Conservation (phyloP, 177 flowering plant species). For the Vitis hybrid region DNA sequence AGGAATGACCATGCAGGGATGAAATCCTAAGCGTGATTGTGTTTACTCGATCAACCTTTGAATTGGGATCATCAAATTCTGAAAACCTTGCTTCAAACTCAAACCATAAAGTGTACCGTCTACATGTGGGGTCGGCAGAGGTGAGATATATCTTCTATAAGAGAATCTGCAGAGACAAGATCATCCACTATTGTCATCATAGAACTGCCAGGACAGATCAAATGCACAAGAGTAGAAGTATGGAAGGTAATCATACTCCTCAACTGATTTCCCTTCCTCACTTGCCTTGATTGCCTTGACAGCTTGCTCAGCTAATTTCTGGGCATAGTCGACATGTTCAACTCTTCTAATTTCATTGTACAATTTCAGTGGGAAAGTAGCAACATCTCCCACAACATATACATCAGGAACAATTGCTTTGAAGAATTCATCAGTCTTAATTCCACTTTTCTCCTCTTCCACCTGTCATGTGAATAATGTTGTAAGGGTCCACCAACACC, state of each 20-base stretch:
- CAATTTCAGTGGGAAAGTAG: conserved; percentile 90
- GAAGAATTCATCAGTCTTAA: conserved; percentile 95
- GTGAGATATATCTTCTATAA: too few species aligned
- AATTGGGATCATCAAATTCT: too few species aligned
- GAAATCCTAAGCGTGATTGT: too few species aligned
- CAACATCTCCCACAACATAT: conserved; percentile 98
- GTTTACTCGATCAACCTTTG: too few species aligned
- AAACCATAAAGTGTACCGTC: too few species aligned
- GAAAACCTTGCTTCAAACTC: too few species aligned
- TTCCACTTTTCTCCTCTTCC: conserved; percentile 93
- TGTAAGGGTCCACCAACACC: conserved; percentile 93
- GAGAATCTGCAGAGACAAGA: too few species aligned
- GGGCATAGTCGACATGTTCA: conserved; percentile 97
- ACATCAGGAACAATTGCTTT: conserved; percentile 83
- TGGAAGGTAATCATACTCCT: conserved; percentile 96
- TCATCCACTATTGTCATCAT: conserved; percentile 99
- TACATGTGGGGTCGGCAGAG: too few species aligned
- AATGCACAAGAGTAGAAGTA: conserved; percentile 96
- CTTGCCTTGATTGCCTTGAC: conserved; percentile 74
- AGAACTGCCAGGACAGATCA: conserved; percentile 97
- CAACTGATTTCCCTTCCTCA: conserved; percentile 71
- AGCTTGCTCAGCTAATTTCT: conserved; percentile 99
- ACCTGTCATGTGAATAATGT: conserved; percentile 82
- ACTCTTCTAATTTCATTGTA: conserved; percentile 88
- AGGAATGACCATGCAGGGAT: too few species aligned